Conservation (phyloP, 352 stramenopile species). For the Achlya hypogyna region DNA sequence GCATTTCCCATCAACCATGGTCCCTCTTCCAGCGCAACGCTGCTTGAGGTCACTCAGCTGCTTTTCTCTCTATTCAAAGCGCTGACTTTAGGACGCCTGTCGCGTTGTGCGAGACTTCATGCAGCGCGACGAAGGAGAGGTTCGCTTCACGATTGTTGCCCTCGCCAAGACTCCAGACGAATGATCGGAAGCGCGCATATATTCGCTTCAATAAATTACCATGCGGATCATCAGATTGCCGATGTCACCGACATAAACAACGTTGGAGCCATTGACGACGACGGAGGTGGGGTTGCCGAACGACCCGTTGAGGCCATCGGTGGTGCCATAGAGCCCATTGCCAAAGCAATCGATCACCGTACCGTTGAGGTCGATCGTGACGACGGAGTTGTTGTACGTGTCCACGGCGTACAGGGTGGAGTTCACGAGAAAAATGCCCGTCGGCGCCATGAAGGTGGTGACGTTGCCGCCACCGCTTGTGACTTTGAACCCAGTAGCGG, state of each 20-base stretch:
- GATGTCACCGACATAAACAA: slow-evolving; percentile 11
- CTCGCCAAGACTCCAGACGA: slow-evolving; percentile 62
- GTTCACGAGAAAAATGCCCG: slow-evolving; percentile 8
- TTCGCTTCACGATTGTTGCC: slow-evolving; percentile 92
- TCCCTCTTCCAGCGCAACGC: slow-evolving; percentile 62
- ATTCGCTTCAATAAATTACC: neutral
- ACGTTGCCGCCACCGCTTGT: slow-evolving; percentile 4
- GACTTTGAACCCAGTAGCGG: neutral
- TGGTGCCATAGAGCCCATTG: neutral
- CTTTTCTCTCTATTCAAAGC: neutral
- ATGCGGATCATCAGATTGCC: slow-evolving; percentile 15
- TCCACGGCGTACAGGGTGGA: slow-evolving; percentile 1
- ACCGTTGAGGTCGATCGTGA: slow-evolving; percentile 5
- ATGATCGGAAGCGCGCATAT: slow-evolving; percentile 17
- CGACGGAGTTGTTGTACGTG: slow-evolving; percentile 8
- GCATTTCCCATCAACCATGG: slow-evolving; percentile 91
- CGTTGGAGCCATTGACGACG: neutral
- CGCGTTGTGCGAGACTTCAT: slow-evolving; percentile 91
- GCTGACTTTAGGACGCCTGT: slow-evolving; percentile 63
- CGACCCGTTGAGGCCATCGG: slow-evolving; percentile 2
- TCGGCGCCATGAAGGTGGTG: neutral
- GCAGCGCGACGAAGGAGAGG: slow-evolving; percentile 87
- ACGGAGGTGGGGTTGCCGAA: slow-evolving; percentile 12
- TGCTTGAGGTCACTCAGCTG: slow-evolving; percentile 55
- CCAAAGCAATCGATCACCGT: neutral